These are phyloP conservation scores for Monilinia aucupariae DNA, from an alignment of 2,329 filamentous ascomycete genomes.

Conservation along the genomic window DNA sequence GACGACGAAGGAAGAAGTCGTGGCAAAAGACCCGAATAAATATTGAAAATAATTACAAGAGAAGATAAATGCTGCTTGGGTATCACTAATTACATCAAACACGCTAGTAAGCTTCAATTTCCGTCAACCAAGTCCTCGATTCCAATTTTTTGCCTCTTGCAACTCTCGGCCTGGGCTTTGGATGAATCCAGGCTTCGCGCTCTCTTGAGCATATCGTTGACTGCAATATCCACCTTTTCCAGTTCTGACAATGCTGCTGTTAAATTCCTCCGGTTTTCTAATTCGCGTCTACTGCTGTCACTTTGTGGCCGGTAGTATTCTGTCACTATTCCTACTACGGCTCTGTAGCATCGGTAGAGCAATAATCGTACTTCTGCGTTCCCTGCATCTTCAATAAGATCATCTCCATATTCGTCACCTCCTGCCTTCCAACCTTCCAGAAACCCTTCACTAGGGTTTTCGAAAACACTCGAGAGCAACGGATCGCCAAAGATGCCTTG, in stretches of 20 bases:
- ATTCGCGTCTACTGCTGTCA: slow-evolving; percentile 46
- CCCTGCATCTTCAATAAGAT: slow-evolving; percentile 42
- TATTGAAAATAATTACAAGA: slow-evolving; percentile 8
- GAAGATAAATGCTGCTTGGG: slow-evolving; percentile 5
- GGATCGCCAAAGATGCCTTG: slow-evolving; percentile 56
- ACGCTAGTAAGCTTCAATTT: slow-evolving; percentile 14
- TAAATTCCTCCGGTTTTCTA: slow-evolving; percentile 48
- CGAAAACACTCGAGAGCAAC: slow-evolving; percentile 47
- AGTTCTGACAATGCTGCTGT: slow-evolving; percentile 44
- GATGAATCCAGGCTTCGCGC: slow-evolving; percentile 22
- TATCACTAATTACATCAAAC: slow-evolving; percentile 18
- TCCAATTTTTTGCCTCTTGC: slow-evolving; percentile 27
- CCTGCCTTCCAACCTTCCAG: slow-evolving; percentile 40
- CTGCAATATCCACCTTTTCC: slow-evolving; percentile 35
- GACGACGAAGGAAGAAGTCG: slow-evolving; percentile 40
- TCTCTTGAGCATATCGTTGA: slow-evolving; percentile 26
- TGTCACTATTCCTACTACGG: slow-evolving; percentile 46
- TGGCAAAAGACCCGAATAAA: slow-evolving; percentile 5
- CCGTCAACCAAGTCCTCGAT: slow-evolving; percentile 14
- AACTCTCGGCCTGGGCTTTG: slow-evolving; percentile 8
- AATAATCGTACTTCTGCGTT: slow-evolving; percentile 45
- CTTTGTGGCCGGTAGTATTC: slow-evolving; percentile 50
- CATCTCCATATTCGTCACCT: slow-evolving; percentile 27
- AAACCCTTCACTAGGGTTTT: slow-evolving; percentile 42
- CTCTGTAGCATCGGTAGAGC: slow-evolving; percentile 55